A percentile compares a stretch with the other conserved stretches of the same genome.
These are phyloP conservation scores for Bullera alba DNA, from an alignment of 768 basidiomycete genomes.

Conservation along the genomic window DNA sequence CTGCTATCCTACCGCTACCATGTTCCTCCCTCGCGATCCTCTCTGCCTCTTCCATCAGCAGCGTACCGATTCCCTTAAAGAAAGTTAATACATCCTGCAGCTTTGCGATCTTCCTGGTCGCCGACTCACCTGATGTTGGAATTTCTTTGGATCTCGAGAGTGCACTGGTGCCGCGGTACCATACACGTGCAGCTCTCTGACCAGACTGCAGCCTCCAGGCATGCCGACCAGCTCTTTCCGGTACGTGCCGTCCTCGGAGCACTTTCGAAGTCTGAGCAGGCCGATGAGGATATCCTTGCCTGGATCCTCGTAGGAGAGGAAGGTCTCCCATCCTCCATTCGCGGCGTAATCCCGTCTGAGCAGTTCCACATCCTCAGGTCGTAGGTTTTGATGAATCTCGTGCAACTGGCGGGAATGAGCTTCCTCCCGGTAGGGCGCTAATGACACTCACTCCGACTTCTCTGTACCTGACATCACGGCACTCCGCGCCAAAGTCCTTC, in stretches of 20 bases:
- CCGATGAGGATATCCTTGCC: conserved; percentile 94
- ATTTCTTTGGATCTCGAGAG: conserved; percentile 93
- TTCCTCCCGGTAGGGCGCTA: conserved; percentile 8
- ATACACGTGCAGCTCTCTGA: conserved; percentile 84
- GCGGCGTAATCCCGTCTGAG: conserved; percentile 91
- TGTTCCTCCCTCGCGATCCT: conserved; percentile 96
- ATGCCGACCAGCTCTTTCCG: conserved; percentile 73
- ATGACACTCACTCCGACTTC: conserved; percentile 79
- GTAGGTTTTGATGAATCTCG: conserved; percentile 96
- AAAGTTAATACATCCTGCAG: neutral
- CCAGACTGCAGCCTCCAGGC: conserved; percentile 72
- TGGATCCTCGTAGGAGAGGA: conserved; percentile 97
- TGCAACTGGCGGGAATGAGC: conserved; percentile 68
- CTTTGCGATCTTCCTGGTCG: neutral
- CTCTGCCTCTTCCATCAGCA: conserved; percentile 99
- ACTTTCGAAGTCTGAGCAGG: conserved; percentile 81
- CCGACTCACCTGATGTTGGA: conserved; percentile 74
- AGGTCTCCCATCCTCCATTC: conserved; percentile 99
- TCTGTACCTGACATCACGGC: conserved; percentile 91
- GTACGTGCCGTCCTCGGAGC: conserved; percentile 95
- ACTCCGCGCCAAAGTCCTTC: conserved; percentile 98
- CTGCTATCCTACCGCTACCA: conserved; percentile 89
- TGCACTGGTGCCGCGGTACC: conserved; percentile 97
- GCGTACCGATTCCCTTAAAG: conserved; percentile 79
- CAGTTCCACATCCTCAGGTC: conserved; percentile 90